These are phyloP conservation scores for Harringtonia lauricola DNA, from an alignment of 2,329 filamentous ascomycete genomes.

Conservation along the genomic window DNA sequence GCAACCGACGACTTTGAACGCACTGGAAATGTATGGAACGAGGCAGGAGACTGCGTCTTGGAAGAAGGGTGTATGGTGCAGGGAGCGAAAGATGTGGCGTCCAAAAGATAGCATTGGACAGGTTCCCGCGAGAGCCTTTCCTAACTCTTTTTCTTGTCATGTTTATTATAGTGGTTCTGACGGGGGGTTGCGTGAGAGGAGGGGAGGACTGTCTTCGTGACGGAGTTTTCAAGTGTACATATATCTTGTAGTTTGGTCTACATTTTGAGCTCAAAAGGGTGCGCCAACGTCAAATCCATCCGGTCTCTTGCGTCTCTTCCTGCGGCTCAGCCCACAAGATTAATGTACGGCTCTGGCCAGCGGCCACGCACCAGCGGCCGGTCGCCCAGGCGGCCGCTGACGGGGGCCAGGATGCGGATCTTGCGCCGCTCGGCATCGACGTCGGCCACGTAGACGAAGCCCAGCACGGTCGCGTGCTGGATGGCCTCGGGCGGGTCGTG, in stretches of 20 bases:
- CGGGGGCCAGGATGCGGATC: conserved; percentile 71
- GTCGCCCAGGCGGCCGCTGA: conserved; percentile 69
- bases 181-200: neutral
- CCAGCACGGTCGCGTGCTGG: conserved; percentile 73
- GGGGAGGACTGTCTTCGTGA: no score
- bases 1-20: neutral
- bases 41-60: neutral
- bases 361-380: conserved; percentile 72
- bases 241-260: neutral
- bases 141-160: neutral
- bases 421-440: conserved; percentile 78
- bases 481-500: conserved; percentile 63
- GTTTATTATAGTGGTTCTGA: neutral
- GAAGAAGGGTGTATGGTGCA: neutral
- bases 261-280: no score
- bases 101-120: no score
- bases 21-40: neutral
- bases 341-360: conserved; percentile 79
- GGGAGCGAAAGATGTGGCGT: no score
- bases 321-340: conserved; percentile 47
- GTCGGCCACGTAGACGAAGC: conserved; percentile 86
- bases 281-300: no score
- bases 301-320: neutral
- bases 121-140: neutral
- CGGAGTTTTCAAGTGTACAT: neutral